These are phyloP conservation scores for Margaritispora aquatica DNA, from an alignment of 495 filamentous ascomycete genomes.

Conservation along the genomic window DNA sequence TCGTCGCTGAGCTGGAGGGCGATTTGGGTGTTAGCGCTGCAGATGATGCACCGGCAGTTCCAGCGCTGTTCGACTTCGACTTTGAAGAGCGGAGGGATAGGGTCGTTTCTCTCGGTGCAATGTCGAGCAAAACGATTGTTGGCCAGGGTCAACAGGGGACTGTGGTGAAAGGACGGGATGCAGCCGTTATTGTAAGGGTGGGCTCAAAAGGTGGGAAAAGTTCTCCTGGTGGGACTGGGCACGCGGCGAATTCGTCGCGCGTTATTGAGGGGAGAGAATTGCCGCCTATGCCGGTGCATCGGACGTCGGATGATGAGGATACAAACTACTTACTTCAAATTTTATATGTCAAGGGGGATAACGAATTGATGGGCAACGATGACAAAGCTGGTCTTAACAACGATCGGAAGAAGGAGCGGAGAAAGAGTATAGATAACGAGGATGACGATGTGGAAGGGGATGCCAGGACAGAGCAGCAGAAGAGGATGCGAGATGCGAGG, in stretches of 20 bases:
- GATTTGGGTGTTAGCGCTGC: background rate
- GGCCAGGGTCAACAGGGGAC: background rate
- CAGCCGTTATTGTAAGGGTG: slow-evolving; percentile 7
- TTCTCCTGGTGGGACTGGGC: too few species aligned
- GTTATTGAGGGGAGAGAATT: background rate
- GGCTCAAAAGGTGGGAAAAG: background rate
- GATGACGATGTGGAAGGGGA: background rate
- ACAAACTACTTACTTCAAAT: background rate
- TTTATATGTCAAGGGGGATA: background rate
- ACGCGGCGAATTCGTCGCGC: background rate
- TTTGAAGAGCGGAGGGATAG: background rate
- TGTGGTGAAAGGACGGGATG: slow-evolving; percentile 3
- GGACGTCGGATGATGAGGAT: background rate
- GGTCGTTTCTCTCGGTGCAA: background rate
- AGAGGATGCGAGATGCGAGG: slow-evolving; percentile 1
- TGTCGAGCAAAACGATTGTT: background rate
- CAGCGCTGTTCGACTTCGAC: background rate
- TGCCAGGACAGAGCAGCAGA: background rate
- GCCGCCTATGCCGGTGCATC: background rate
- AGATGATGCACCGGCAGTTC: background rate
- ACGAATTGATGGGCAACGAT: background rate
- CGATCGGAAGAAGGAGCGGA: background rate
- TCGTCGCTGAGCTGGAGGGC: slow-evolving; percentile 7
- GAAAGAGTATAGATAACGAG: background rate
- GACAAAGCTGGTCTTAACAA: background rate